These are phyloP conservation scores for Salix dunnii DNA, from an alignment of 345 rosid species.

Conservation along the genomic window DNA sequence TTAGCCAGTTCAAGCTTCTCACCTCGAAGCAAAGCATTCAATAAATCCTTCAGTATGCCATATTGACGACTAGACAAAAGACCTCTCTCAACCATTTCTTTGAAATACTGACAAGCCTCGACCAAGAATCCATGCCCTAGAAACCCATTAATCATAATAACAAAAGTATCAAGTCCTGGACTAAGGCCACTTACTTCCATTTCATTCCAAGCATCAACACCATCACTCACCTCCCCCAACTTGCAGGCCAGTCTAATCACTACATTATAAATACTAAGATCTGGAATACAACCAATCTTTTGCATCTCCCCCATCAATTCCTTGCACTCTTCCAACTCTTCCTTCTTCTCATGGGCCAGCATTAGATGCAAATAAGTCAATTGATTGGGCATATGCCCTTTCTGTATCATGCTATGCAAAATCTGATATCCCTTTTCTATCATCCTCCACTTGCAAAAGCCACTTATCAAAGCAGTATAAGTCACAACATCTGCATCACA, in stretches of 20 bases:
- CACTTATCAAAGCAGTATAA: slow-evolving; percentile 65
- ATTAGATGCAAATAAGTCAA: slow-evolving; percentile 67
- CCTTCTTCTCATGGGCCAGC: slow-evolving; percentile 77
- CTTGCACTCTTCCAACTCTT: slow-evolving; percentile 62
- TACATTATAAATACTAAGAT: slow-evolving; percentile 52
- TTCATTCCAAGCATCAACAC: slow-evolving; percentile 60
- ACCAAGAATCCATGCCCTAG: slow-evolving; percentile 52
- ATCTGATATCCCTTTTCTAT: slow-evolving; percentile 54
- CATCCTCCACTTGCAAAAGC: slow-evolving; percentile 76
- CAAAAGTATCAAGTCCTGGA: slow-evolving; percentile 72
- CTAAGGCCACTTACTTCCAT: slow-evolving; percentile 61
- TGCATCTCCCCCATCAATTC: slow-evolving; percentile 60
- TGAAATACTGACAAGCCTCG: slow-evolving; percentile 68
- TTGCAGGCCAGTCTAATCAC: slow-evolving; percentile 76
- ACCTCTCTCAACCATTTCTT: slow-evolving; percentile 81
- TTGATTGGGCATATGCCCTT: slow-evolving; percentile 53
- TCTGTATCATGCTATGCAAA: slow-evolving; percentile 57
- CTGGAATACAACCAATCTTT: slow-evolving; percentile 51
- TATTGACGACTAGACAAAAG: slow-evolving; percentile 63
- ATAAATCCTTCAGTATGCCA: slow-evolving; percentile 60
- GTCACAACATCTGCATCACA: slow-evolving; percentile 74
- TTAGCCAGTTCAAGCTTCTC: slow-evolving; percentile 74
- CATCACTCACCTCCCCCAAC: slow-evolving; percentile 66
- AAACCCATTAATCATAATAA: slow-evolving; percentile 70
- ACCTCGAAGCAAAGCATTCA: slow-evolving; percentile 60